Conservation (phyloP, 2,329 filamentous ascomycete species). For the Westerdykella ornata region DNA sequence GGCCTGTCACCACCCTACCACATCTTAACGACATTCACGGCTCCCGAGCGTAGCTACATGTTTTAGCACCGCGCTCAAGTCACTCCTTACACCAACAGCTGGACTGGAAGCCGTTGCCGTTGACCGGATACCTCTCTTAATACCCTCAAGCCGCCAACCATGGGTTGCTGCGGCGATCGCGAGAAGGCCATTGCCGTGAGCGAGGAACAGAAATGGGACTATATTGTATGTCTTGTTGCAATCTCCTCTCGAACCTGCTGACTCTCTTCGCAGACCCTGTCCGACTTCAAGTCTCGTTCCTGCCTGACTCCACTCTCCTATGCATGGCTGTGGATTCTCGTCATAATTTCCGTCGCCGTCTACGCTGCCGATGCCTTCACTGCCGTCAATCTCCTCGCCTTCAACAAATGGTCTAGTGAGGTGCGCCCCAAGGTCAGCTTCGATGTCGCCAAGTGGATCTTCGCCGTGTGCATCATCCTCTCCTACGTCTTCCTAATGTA, state of each 20-base stretch:
- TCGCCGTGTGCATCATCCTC: constrained; percentile 82
- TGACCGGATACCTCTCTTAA: constrained; percentile 28
- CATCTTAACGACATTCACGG: constrained; percentile 3
- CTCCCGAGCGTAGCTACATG: constrained; percentile 18
- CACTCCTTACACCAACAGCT: constrained; percentile 34
- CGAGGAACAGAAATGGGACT: constrained; percentile 68
- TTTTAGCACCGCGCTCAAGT: constrained; percentile 17
- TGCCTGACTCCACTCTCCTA: constrained; percentile 75
- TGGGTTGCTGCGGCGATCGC: constrained; percentile 36
- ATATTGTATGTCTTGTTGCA: constrained; percentile 59
- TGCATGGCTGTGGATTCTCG: constrained; percentile 72
- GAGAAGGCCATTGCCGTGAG: constrained; percentile 36
- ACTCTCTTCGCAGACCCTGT: constrained; percentile 38
- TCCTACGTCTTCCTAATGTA: constrained; percentile 77
- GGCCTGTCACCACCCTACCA: constrained; percentile 32
- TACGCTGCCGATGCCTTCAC: constrained; percentile 91
- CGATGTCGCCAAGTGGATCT: constrained; percentile 86
- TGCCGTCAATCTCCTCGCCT: constrained; percentile 80
- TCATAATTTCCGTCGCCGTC: constrained; percentile 71
- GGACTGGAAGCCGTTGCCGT: constrained; percentile 30
- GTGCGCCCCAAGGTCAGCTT: constrained; percentile 73
- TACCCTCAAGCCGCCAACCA: constrained; percentile 13
- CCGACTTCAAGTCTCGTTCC: constrained; percentile 77
- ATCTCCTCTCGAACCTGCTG: constrained; percentile 10
- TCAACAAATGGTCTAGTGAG: constrained; percentile 80